These are phyloP conservation scores for Glarea lozoyensis DNA, from an alignment of 495 filamentous ascomycete genomes.

Conservation along the genomic window DNA sequence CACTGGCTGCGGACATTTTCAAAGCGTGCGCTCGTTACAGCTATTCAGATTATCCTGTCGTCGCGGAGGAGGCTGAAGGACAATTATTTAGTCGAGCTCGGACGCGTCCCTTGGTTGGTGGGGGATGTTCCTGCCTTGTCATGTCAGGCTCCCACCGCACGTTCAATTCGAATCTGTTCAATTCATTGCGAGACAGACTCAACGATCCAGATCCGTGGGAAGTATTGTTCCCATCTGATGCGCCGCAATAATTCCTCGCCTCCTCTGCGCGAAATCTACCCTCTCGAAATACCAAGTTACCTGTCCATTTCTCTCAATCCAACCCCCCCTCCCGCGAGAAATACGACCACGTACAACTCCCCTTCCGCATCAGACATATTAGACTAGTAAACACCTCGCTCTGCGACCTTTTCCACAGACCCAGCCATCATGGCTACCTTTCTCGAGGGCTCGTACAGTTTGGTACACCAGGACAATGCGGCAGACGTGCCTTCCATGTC, in stretches of 20 bases:
- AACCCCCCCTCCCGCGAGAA: too few relatives aligned
- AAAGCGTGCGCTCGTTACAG: too few relatives aligned
- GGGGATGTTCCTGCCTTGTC: background rate
- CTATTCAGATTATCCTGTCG: too few relatives aligned
- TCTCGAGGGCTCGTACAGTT: conserved; percentile 84
- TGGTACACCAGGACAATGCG: conserved; percentile 92
- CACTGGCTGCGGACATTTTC: conserved; percentile 29
- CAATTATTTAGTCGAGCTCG: conserved; percentile 1
- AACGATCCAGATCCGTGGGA: too few relatives aligned
- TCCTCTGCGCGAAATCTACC: conserved; percentile 8
- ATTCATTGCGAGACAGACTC: too few relatives aligned
- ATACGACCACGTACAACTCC: too few relatives aligned
- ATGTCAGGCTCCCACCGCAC: conserved; percentile 1
- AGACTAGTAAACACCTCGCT: conserved; percentile 12
- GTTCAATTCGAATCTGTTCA: conserved; percentile 6
- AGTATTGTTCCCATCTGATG: conserved; percentile 15
- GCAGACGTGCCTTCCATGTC: conserved; percentile 83
- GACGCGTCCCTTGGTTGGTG: background rate
- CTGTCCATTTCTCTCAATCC: too few relatives aligned
- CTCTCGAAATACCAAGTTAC: too few relatives aligned
- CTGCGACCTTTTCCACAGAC: conserved; percentile 6
- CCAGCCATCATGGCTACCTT: conserved; percentile 78
- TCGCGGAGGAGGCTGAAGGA: conserved; percentile 11
- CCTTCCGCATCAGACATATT: too few relatives aligned
- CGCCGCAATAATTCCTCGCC: conserved; percentile 9